A percentile compares a stretch with the other conserved stretches of the same genome.
Evolutionary conservation across 768 basidiomycete genomes (phyloP).

Genomic region (Sporobolomyces phaffii): DNA sequence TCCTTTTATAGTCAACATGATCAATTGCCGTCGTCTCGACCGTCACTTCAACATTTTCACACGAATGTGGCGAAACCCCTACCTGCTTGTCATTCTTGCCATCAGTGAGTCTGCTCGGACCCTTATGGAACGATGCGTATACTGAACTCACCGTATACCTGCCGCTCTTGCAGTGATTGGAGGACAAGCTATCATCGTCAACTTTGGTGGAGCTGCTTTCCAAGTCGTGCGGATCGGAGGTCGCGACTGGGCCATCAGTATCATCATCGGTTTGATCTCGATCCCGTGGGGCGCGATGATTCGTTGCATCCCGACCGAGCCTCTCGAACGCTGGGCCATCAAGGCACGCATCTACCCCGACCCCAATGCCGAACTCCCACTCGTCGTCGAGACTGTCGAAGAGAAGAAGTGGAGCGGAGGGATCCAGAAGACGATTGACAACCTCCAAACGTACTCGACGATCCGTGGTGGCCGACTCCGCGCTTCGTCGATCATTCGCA

Average conservation of each 20-base stretch:
- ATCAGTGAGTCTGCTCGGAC: conserved; percentile 58
- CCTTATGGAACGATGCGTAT: background rate
- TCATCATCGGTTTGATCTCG: conserved; percentile 78
- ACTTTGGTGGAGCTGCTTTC: conserved; percentile 86
- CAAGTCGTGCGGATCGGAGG: conserved; percentile 71
- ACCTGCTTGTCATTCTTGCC: conserved; percentile 74
- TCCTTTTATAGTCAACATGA: conserved; percentile 49
- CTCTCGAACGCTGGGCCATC: conserved; percentile 63
- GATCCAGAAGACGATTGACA: conserved; percentile 74
- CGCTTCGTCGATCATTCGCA: conserved; percentile 27
- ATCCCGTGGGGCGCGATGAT: conserved; percentile 79
- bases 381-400: conserved; percentile 17
- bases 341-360: conserved; percentile 59
- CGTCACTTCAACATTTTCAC: conserved; percentile 80
- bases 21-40: conserved; percentile 85
- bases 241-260: conserved; percentile 86
- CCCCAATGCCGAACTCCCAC: conserved; percentile 59
- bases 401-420: conserved; percentile 49
- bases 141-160: background rate
- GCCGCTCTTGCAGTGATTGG: conserved; percentile 60
- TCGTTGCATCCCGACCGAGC: conserved; percentile 68
- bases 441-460: conserved; percentile 71
- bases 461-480: conserved; percentile 62
- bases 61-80: conserved; percentile 69
- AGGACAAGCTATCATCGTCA: conserved; percentile 79